Evolutionary conservation across 192 early-diverging fungal genomes (phyloP), one percentile per base, ranked within the genome.

Genomic region (Obelidium mucronatum): DNA sequence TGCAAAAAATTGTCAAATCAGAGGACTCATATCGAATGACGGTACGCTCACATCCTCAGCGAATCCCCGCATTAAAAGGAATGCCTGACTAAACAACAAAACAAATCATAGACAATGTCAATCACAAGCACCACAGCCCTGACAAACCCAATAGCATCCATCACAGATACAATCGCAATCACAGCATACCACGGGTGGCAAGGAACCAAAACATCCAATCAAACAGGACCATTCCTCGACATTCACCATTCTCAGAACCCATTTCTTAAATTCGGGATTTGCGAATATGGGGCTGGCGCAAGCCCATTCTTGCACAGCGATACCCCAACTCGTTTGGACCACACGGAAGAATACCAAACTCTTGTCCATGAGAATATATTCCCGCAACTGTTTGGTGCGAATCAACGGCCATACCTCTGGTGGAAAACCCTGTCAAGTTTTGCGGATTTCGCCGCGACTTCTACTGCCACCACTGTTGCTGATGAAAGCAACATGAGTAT

Each of bases 221-320:
- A 42, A 67, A 67, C 42, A 51, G 13, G 66, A 40, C 37, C 17
- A 1, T 26, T 3, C 13, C 22, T 74, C 15, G 59, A 62, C 55
- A 42, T 11, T 2, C 62, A 74, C 40, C 72, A 74, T 31, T 0
- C 39, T 15, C 26, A 33, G 8, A 52, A 51, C 42, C n/a, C 19
- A 13, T 19, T 15, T 13, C 13, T 59, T 8, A 11, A 28, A 22
- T 35, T 73, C 36, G 70, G 70, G 6, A 73, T 73, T 24, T n/a
- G n/a, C n/a, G n/a, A 74, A n/a, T 74, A 74, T 58, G 72, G 72
- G 15, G 56, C 72, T 4, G 72, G 72, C 30, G 72, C 72, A 36
- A 74, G 72, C 40, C 59, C 59, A 2, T 2, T 34, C 11, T 58
- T 62, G 40, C 72, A 74, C 37, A 74, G 72, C 58, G 72, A 74